Conservation (phyloP, 177 flowering plant species). For the Tripterygium wilfordii region DNA sequence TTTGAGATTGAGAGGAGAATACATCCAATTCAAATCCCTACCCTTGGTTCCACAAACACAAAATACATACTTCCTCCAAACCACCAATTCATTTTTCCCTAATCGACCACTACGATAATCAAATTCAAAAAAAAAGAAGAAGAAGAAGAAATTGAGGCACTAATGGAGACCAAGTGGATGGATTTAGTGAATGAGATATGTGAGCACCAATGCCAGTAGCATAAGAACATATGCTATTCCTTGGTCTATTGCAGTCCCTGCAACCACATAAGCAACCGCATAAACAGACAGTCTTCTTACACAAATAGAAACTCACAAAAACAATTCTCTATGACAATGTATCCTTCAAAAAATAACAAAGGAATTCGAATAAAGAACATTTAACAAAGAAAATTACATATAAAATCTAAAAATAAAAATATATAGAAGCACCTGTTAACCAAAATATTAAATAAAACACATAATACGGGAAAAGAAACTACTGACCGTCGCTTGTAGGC, state of each 20-base stretch:
- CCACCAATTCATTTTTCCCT: too few species aligned
- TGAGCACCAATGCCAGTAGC: slow-evolving; percentile 43
- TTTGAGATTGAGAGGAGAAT: too few species aligned
- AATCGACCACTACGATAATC: too few species aligned
- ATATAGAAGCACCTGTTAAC: not conserved
- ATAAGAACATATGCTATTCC: slow-evolving; percentile 43
- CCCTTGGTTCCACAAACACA: too few species aligned
- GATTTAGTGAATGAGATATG: slow-evolving; percentile 39
- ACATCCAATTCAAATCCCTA: too few species aligned
- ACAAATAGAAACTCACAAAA: too few species aligned
- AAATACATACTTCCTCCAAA: too few species aligned
- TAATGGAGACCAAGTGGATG: not conserved
- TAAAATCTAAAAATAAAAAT: too few species aligned
- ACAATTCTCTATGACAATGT: not conserved
- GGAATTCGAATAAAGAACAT: not conserved
- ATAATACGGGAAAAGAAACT: not conserved
- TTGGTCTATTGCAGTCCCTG: slow-evolving; percentile 47
- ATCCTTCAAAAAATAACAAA: not conserved
- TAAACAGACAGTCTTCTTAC: not conserved
- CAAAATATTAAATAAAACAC: not conserved
- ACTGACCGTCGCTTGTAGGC: slow-evolving; percentile 39
- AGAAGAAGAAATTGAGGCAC: too few species aligned
- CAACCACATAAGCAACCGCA: too few species aligned
- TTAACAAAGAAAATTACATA: too few species aligned
- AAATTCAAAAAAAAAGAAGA: too few species aligned